phyloP scores from a whole-genome alignment of 768 basidiomycete genomes.

The Roridomyces roridus region DNA sequence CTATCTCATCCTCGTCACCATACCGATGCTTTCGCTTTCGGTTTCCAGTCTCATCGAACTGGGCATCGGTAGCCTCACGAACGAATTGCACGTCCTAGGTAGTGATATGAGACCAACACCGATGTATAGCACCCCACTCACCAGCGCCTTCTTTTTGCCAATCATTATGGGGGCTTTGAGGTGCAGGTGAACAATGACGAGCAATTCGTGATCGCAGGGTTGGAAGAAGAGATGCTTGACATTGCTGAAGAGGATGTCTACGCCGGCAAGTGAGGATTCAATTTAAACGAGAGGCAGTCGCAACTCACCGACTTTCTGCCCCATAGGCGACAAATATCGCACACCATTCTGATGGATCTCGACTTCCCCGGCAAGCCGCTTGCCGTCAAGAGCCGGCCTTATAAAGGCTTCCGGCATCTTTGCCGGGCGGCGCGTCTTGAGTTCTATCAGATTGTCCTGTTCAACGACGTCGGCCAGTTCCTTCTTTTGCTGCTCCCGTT shows the following conservation, averaged over 20 bases:
- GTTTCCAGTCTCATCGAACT: constrained; percentile 99
- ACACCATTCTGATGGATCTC: constrained; percentile 98
- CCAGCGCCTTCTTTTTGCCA: constrained; percentile 97
- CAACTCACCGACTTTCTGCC: constrained; percentile 88
- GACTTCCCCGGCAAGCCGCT: constrained; percentile 94
- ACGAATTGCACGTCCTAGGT: constrained; percentile 95
- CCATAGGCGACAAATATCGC: constrained; percentile 86
- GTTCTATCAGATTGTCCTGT: constrained; percentile 87
- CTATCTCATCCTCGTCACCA: constrained; percentile 98
- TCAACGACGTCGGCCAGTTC: constrained; percentile 98
- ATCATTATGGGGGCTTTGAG: constrained; percentile 97
- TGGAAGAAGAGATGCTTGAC: constrained; percentile 99
- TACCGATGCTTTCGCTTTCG: constrained; percentile 96
- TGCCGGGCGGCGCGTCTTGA: constrained; percentile 86
- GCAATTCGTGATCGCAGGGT: constrained; percentile 94
- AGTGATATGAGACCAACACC: not conserved
- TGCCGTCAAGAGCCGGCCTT: constrained; percentile 92
- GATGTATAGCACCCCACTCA: constrained; percentile 42
- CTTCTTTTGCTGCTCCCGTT: constrained; percentile 96
- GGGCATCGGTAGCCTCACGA: constrained; percentile 96
- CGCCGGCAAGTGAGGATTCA: constrained; percentile 5
- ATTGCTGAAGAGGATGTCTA: constrained; percentile 95
- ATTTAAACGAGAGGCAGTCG: constrained; percentile 9
- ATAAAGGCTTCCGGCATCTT: constrained; percentile 93
- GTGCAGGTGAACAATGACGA: constrained; percentile 94